Evolutionary conservation across 202 grass and related monocot species (phyloP), one percentile per base, ranked within the genome.

Genomic region (Digitaria exilis): DNA sequence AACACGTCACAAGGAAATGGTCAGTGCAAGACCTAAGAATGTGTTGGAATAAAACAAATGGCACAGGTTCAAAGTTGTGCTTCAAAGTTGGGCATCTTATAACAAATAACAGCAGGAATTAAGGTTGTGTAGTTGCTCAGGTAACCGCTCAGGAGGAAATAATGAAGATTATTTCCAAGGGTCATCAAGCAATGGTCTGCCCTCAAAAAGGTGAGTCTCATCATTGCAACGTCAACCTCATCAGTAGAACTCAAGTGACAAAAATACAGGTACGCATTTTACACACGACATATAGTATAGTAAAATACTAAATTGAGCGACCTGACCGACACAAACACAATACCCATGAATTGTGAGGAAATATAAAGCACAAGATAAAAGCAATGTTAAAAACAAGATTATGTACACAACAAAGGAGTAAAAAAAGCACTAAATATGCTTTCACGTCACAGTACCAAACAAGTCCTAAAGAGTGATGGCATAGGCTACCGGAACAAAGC

Each of bases 61-160:
- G 30, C 19, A 61, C 9, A 25, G 11, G 18, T 15, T n/a, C n/a
- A n/a, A n/a, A 26, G 6, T 69, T 17, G 7, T 3, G 21, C 52
- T 22, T 56, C 21, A 56, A 13, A 13, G 15, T 50, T 4, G 26
- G 29, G 15, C 26, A 50, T 49, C 16, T 6, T 16, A 31, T 19
- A 50, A 21, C 16, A 71, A 50, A 71, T 13, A 52, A 19, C 8
- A 51, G 28, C n/a, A 16, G 0, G 3, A 14, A 35, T 15, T 11
- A 21, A 46, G 31, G 9, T 30, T 42, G 17, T 2, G 2, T 9
- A 5, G 71, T 85, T 84, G 89, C 89, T 88, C 89, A 91, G 89
- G 85, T 91, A 91, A 91, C 89, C 85, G 81, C 85, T 91, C 89
- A 91, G 89, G 89, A 85, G 66, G 77, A 91, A 85, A 84, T 80